Conservation (phyloP, 805 yeast species). For the Blastobotrys mokoenaii region DNA sequence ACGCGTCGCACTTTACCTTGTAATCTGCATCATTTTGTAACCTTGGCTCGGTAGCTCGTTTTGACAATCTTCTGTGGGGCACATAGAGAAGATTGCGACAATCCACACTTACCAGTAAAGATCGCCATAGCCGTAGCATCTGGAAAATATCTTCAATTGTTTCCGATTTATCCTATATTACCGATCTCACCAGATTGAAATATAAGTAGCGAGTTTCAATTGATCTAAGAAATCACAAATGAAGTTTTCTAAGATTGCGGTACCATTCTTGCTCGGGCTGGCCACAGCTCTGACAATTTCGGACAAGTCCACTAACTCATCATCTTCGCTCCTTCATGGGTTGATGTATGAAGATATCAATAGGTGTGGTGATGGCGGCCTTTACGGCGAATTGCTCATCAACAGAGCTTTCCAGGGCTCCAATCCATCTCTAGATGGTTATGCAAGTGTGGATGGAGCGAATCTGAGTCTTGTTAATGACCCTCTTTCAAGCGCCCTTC, state of each 20-base stretch:
- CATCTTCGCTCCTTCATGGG: background rate
- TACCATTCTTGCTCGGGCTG: background rate
- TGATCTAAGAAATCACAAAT: background rate
- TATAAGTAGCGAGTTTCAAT: too few relatives aligned
- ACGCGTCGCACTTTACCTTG: too few relatives aligned
- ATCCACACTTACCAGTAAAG: too few relatives aligned
- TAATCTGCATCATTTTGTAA: too few relatives aligned
- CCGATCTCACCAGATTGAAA: too few relatives aligned
- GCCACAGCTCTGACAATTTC: background rate
- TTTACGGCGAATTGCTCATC: background rate
- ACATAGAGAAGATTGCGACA: too few relatives aligned
- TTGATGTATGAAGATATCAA: background rate
- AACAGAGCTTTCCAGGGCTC: conserved; percentile 1
- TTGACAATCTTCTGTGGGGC: too few relatives aligned
- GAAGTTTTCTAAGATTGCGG: background rate
- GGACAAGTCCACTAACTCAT: background rate
- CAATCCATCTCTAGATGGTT: background rate
- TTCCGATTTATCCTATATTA: too few relatives aligned
- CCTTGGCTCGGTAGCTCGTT: too few relatives aligned
- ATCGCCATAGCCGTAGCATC: too few relatives aligned
- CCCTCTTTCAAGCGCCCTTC: background rate
- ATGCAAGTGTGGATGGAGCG: background rate
- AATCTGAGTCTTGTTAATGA: background rate
- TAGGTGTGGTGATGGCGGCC: conserved; percentile 1
- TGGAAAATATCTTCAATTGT: too few relatives aligned